phyloP scores from a whole-genome alignment of 768 basidiomycete genomes.

The Pulveroboletus frians region DNA sequence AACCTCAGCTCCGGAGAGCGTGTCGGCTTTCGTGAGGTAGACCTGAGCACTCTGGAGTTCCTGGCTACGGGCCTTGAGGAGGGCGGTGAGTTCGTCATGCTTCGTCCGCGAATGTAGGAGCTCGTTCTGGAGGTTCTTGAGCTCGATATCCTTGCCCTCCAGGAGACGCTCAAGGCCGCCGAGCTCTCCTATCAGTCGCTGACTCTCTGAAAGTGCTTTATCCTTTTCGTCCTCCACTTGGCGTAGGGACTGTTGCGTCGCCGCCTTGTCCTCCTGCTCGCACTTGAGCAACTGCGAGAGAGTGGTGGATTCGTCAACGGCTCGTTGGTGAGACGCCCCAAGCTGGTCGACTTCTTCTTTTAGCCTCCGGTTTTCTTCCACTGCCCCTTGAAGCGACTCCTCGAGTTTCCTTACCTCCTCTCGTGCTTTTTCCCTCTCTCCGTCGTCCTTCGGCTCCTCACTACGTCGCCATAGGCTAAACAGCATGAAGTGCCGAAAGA shows the following conservation, averaged over 20 bases:
- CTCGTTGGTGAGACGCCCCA: conserved; percentile 1
- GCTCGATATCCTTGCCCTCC: conserved; percentile 20
- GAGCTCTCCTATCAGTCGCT: conserved; percentile 16
- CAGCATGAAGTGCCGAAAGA: conserved; percentile 18
- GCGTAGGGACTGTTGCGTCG: conserved; percentile 15
- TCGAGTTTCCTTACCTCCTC: conserved; percentile 21
- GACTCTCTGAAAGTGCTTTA: conserved; percentile 2
- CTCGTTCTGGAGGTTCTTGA: conserved; percentile 25
- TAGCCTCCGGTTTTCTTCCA: conserved; percentile 18
- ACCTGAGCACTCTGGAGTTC: conserved; percentile 41
- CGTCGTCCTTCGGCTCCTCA: conserved; percentile 18
- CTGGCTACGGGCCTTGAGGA: conserved; percentile 31
- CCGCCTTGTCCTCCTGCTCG: conserved; percentile 13
- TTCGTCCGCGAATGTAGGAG: conserved; percentile 22
- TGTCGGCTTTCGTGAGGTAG: conserved; percentile 42
- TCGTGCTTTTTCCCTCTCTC: conserved; percentile 11
- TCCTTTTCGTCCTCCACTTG: conserved; percentile 21
- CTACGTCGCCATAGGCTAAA: not conserved
- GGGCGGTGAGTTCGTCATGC: conserved; percentile 26
- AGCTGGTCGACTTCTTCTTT: conserved; percentile 17
- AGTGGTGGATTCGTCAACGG: conserved; percentile 7
- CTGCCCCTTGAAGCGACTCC: not conserved
- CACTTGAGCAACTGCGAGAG: conserved; percentile 18
- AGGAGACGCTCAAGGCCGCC: conserved; percentile 19
- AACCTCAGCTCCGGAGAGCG: conserved; percentile 41